These are phyloP conservation scores for Senna siamea DNA, from an alignment of 306 rosid species.

Conservation along the genomic window DNA sequence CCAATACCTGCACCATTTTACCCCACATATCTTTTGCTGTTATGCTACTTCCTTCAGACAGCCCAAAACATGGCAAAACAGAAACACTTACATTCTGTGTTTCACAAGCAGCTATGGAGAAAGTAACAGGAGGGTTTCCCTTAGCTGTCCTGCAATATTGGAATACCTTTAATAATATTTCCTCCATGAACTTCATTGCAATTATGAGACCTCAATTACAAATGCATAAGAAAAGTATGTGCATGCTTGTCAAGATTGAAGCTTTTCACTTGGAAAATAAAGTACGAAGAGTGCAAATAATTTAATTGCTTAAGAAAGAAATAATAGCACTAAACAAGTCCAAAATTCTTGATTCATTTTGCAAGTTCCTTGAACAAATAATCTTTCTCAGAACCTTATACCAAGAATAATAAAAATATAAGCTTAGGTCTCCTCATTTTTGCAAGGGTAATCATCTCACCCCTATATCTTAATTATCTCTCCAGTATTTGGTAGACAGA, in stretches of 20 bases:
- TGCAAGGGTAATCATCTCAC: no score
- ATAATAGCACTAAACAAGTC: neutral
- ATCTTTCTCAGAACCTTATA: conserved; percentile 6
- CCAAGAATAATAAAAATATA: conserved; percentile 1
- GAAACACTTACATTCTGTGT: conserved; percentile 94
- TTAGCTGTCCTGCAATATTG: conserved; percentile 79
- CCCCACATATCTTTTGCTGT: conserved; percentile 91
- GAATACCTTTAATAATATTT: conserved; percentile 42
- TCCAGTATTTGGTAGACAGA: neutral
- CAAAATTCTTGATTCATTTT: conserved; percentile 23
- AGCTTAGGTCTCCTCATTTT: conserved; percentile 17
- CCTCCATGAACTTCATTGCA: conserved; percentile 39
- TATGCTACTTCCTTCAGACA: conserved; percentile 68
- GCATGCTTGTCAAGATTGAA: conserved; percentile 15
- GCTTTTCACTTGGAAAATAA: neutral
- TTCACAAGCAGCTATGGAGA: conserved; percentile 92
- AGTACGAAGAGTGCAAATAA: neutral
- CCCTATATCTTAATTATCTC: neutral
- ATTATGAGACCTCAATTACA: conserved; percentile 25
- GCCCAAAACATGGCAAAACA: conserved; percentile 88
- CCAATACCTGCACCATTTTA: conserved; percentile 79
- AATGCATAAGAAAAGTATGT: neutral
- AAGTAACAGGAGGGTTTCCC: conserved; percentile 93
- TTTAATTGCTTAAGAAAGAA: neutral
- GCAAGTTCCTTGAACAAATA: conserved; percentile 18